These are phyloP conservation scores for Bromus sterilis DNA, from an alignment of 176 grass and related monocot genomes.

Conservation along the genomic window DNA sequence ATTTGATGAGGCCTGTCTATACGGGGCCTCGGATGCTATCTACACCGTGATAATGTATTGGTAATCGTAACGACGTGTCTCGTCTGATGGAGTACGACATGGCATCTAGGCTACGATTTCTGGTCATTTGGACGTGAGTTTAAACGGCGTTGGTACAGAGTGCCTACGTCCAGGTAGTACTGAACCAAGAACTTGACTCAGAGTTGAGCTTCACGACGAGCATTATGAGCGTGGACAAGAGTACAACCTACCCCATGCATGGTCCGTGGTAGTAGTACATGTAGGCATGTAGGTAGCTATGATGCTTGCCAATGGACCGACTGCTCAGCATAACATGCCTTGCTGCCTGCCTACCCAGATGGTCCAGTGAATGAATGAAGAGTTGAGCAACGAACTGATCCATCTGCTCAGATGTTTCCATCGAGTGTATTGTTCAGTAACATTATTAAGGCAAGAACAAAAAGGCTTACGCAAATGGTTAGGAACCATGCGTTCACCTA, in stretches of 20 bases:
- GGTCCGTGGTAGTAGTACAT: neutral
- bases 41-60: no score
- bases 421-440: neutral
- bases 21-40: no score
- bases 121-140: no score
- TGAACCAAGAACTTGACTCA: neutral
- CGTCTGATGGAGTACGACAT: no score
- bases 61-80: no score
- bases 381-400: neutral
- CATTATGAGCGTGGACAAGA: neutral
- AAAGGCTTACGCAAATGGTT: no score
- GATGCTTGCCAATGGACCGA: neutral
- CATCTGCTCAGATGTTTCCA: neutral
- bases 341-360: neutral
- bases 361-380: slow-evolving; percentile 10
- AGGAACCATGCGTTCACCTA: no score
- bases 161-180: neutral
- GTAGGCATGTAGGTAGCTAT: neutral
- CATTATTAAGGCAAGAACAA: no score
- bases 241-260: neutral
- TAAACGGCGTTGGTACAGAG: no score
- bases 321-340: neutral
- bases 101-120: no score
- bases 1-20: neutral
- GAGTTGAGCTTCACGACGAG: neutral